A percentile compares a stretch with the other conserved stretches of the same genome.
phyloP scores from a whole-genome alignment of 2,329 filamentous ascomycete species.

The Calonectria pteridis region DNA sequence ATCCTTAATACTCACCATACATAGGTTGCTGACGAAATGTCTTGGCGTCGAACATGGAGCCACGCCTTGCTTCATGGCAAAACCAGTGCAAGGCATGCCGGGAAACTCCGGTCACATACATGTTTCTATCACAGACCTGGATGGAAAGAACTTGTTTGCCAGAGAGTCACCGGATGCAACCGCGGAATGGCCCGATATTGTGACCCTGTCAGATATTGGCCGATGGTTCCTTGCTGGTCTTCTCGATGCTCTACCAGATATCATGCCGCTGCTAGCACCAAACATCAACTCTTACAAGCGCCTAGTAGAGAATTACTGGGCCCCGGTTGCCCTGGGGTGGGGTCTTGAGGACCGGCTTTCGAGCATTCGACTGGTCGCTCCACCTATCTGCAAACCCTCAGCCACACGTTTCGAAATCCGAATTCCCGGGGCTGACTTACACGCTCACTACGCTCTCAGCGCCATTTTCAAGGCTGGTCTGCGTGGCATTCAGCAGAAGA shows the following conservation, averaged over 20 bases:
- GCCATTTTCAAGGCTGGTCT: constrained; percentile 77
- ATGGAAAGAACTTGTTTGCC: constrained; percentile 76
- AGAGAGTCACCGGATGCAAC: constrained; percentile 64
- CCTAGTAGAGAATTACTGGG: constrained; percentile 85
- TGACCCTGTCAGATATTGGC: constrained; percentile 75
- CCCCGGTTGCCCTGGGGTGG: constrained; percentile 82
- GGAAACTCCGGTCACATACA: constrained; percentile 84
- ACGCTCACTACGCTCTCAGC: constrained; percentile 76
- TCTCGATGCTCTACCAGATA: constrained; percentile 76
- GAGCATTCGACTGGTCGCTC: constrained; percentile 60
- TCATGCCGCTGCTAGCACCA: constrained; percentile 81
- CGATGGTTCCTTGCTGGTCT: constrained; percentile 80
- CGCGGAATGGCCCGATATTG: constrained; percentile 72
- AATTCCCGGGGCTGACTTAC: constrained; percentile 78
- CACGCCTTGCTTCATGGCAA: constrained; percentile 85
- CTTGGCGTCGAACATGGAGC: constrained; percentile 78
- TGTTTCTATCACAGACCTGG: constrained; percentile 73
- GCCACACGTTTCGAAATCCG: constrained; percentile 80
- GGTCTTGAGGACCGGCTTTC: constrained; percentile 80
- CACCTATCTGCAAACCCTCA: constrained; percentile 73
- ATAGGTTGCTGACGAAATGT: constrained; percentile 67
- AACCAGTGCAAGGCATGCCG: constrained; percentile 77
- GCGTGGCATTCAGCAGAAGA: constrained; percentile 78
- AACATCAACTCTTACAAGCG: constrained; percentile 84
- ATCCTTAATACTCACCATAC: constrained; percentile 3